These are phyloP conservation scores for Babesia bovis DNA, from an alignment of 169 alveolate species.

Conservation along the genomic window DNA sequence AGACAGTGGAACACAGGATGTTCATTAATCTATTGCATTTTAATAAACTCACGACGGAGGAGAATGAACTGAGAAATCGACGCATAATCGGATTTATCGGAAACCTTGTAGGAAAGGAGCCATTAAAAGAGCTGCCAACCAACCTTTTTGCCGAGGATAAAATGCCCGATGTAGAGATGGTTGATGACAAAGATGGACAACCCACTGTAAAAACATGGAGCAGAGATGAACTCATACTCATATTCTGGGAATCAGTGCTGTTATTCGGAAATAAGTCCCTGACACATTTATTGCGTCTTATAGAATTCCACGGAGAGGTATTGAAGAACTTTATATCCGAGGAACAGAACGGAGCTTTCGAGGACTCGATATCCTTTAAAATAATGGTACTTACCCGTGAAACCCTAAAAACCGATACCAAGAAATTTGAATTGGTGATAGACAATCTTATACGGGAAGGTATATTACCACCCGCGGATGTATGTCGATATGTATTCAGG, in stretches of 20 bases:
- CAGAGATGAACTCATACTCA: conserved; percentile 39
- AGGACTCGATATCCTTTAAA: conserved; percentile 31
- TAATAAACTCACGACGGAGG: conserved; percentile 53
- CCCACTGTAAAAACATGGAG: conserved; percentile 27
- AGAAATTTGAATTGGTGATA: conserved; percentile 44
- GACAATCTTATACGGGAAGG: conserved; percentile 23
- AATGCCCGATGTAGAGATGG: conserved; percentile 21
- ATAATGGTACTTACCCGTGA: conserved; percentile 30
- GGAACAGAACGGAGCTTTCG: conserved; percentile 33
- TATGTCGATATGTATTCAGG: conserved; percentile 29
- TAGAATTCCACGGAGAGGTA: conserved; percentile 52
- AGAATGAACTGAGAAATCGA: conserved; percentile 50
- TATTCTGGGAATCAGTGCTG: conserved; percentile 64
- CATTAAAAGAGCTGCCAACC: conserved; percentile 43
- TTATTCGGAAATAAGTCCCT: conserved; percentile 56
- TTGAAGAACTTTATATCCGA: conserved; percentile 18
- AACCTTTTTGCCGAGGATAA: conserved; percentile 51
- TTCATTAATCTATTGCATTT: conserved; percentile 62
- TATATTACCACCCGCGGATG: conserved; percentile 19
- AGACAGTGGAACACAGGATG: conserved; percentile 46
- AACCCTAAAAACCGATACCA: conserved; percentile 34
- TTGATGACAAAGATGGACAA: not conserved
- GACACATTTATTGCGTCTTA: conserved; percentile 49
- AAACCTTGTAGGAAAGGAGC: conserved; percentile 40
- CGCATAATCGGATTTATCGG: conserved; percentile 54